These are phyloP conservation scores for Noccaea bulbosa DNA, from an alignment of 345 rosid species.

Conservation along the genomic window DNA sequence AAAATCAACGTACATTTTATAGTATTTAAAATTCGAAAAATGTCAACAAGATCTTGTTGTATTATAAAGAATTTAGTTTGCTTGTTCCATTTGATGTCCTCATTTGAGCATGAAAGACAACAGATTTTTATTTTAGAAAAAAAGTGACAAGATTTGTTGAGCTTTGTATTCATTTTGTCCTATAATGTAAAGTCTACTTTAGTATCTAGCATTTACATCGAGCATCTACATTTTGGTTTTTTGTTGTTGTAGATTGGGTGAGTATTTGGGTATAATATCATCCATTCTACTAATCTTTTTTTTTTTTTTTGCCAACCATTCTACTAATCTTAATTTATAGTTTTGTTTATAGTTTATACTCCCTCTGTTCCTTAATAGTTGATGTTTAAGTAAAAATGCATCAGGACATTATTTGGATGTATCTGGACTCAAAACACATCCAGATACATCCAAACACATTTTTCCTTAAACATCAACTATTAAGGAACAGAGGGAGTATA, in stretches of 20 bases:
- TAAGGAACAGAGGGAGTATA: too few species aligned
- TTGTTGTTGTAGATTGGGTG: not conserved
- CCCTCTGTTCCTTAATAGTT: too few species aligned
- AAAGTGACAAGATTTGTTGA: not conserved
- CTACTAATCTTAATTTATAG: not conserved
- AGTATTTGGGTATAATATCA: not conserved
- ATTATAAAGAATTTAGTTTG: not conserved
- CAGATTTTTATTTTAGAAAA: not conserved
- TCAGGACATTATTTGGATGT: too few species aligned
- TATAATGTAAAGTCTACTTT: not conserved
- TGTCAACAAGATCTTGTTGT: constrained; percentile 30
- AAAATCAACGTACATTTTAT: constrained; percentile 22
- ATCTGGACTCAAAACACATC: too few species aligned
- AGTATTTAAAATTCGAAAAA: constrained; percentile 17
- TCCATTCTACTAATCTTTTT: not conserved
- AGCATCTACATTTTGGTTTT: not conserved
- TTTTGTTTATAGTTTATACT: not conserved
- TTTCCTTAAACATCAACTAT: too few species aligned
- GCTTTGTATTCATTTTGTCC: not conserved
- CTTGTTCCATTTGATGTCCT: constrained; percentile 36
- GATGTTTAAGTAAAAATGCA: too few species aligned
- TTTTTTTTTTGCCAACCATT: too few species aligned
- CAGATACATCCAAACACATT: too few species aligned
- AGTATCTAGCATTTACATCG: too few species aligned
- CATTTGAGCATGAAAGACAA: constrained; percentile 23